Base-by-base conservation (phyloP, 257 asterid genomes). In the Solanum arcanum region DNA sequence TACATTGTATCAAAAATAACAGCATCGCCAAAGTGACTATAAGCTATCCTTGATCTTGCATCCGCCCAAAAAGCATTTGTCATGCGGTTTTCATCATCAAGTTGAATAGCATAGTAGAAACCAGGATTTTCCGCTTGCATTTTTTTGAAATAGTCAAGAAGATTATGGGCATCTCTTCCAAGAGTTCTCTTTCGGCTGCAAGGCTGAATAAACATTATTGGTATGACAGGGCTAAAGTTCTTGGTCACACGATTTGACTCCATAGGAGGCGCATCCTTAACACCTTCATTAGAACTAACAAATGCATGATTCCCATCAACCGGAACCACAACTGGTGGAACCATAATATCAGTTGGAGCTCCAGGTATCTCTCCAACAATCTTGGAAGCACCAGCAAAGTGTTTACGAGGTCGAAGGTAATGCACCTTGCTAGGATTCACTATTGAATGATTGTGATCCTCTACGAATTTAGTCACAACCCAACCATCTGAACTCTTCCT, bases 111-210 rank as follows among this genome's bases (percentile, higher is more conserved):
- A 84, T 95, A 95, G 87, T 92, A 94, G 89, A 95, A 95, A 70
- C 98, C 96, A 20, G 95, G 96, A 90, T 92, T 94, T 87, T 94
- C 95, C 29, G 94, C 94, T 91, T 95, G 98, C 96, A 93, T 95
- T 88, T 89, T 95, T 89, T 89, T 90, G 88, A 95, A 95, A 93
- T 95, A 95, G 56, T 90, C 89, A 39, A 95, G 96, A 85, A 95
- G 98, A 85, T 91, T 93, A 74, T 93, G 98, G 78, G 98, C 94
- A 92, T 94, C 96, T 88, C 90, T 92, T 80, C 98, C 98, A 64
- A 94, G 91, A 60, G 92, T 89, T 90, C 95, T 94, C 89, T 91
- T 92, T 84, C 93, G 91, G 87, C 88, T 93, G 86, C 89, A 91
- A 87, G 92, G 95, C 69, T 91, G 94, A 88, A 89, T 80, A 90